Conservation (phyloP, 2,329 filamentous ascomycete species). For the Sordariomycetes sp. region DNA sequence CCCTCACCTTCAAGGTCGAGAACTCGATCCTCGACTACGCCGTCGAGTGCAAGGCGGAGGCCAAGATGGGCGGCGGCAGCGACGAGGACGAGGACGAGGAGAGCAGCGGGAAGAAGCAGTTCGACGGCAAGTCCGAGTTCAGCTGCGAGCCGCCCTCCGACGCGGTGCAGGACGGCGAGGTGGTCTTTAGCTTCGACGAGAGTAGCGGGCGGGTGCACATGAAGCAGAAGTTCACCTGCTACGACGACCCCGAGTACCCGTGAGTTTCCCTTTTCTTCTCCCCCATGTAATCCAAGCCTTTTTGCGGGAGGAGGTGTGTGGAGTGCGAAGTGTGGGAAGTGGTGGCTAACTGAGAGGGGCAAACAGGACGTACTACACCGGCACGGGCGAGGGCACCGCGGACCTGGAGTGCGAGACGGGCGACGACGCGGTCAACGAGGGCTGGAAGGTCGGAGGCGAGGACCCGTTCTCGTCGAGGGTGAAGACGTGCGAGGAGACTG, state of each 20-base stretch:
- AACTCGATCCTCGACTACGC: background rate
- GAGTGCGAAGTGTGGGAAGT: too few species aligned
- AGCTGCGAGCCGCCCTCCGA: background rate
- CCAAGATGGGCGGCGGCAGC: background rate
- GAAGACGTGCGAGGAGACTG: background rate
- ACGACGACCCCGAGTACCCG: background rate
- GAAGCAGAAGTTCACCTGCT: background rate
- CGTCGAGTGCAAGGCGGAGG: background rate
- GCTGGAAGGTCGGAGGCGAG: background rate
- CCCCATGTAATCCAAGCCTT: background rate
- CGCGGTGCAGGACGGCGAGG: background rate
- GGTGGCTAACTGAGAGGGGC: background rate
- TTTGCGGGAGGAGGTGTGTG: too few species aligned
- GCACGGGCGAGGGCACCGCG: background rate
- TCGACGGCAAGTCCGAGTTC: background rate
- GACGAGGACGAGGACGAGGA: background rate
- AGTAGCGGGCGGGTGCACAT: background rate
- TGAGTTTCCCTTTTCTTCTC: background rate
- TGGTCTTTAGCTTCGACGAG: background rate
- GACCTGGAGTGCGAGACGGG: background rate
- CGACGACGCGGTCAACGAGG: background rate
- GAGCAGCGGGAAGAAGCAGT: background rate
- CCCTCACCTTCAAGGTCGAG: background rate
- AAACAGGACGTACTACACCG: background rate
- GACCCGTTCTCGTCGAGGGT: background rate